Evolutionary conservation across 306 rosid species (phyloP), one percentile per base, ranked within the genome.

Genomic region (Fagus crenata): DNA sequence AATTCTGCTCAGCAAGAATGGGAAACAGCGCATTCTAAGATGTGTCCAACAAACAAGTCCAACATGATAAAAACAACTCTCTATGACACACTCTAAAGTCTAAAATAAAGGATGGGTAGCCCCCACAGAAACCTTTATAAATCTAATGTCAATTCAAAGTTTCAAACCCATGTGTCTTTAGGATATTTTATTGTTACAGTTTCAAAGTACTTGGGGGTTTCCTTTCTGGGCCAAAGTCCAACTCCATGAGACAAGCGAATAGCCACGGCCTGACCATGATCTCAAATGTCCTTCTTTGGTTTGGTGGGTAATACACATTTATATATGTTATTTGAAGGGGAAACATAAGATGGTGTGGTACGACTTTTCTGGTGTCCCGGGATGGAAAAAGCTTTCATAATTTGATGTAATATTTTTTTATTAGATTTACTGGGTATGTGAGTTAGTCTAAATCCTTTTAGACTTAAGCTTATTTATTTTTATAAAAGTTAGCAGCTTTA

Each of bases 31-130:
- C 61, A 73, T 64, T 70, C 40, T 77, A 78, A 71, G 80, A 78
- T 77, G 59, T 33, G 86, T 89, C 91, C 93, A 92, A 89, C 86
- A 58, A 78, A 85, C 91, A 80, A 89, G 84, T 85, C 97, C 97
- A 90, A 90, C 78, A 61, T 78, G 81, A 81, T 88, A 90, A 83
- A 90, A 87, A 91, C 96, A 90, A 90, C 78, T 43, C 71, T 78
- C 85, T 75, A 84, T 84, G 87, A 90, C 88, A 81, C 74, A 69
- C 81, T 78, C 67, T 28, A 69, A 17, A 51, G 36, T 49, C 51
- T 46, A 46, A 46, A 46, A 46, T 46, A 46, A 0, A 43, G 75
- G 76, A 81, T 51, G 89, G 89, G 84, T 73, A 63, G 32, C 41
- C 60, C 60, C 7, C 65, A 71, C 46, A 76, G 60, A 71, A 83